These are phyloP conservation scores for Zymoseptoria brevis DNA, from an alignment of 2,329 filamentous ascomycete genomes.

Conservation along the genomic window DNA sequence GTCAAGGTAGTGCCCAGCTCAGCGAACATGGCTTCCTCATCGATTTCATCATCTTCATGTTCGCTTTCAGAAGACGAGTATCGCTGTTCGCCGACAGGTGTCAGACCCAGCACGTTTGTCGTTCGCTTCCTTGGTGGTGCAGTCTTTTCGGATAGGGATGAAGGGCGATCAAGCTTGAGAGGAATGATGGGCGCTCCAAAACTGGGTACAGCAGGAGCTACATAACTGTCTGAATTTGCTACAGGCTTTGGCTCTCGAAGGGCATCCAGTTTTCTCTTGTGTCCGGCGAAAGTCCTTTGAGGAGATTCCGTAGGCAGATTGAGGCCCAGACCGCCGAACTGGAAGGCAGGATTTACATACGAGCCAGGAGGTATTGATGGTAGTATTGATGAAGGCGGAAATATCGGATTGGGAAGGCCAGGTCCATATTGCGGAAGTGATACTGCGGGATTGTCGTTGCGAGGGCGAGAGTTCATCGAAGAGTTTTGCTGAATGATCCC, in stretches of 20 bases:
- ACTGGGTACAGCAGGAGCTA: conserved; percentile 27
- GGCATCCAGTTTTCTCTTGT: conserved; percentile 30
- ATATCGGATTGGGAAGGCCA: not conserved
- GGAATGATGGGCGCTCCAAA: conserved; percentile 23
- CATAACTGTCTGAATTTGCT: conserved; percentile 9
- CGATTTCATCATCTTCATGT: conserved; percentile 60
- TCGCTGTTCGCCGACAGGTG: conserved; percentile 36
- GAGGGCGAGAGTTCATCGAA: not conserved
- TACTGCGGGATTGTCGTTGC: not conserved
- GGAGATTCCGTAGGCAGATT: conserved; percentile 3
- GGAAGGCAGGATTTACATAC: conserved; percentile 27
- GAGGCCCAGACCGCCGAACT: not conserved
- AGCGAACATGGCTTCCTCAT: conserved; percentile 54
- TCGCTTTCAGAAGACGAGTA: conserved; percentile 25
- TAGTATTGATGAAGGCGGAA: not conserved
- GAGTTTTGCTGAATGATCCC: not conserved
- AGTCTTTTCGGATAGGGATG: not conserved
- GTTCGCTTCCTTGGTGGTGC: conserved; percentile 38
- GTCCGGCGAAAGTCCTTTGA: conserved; percentile 18
- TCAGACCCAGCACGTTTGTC: conserved; percentile 64
- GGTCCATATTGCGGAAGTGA: not conserved
- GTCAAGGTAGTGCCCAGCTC: conserved; percentile 27
- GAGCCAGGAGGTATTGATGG: conserved; percentile 20
- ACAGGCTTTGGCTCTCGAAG: conserved; percentile 15
- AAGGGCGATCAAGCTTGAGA: conserved; percentile 2